Evolutionary conservation across 2,329 filamentous ascomycete genomes (phyloP), one percentile per base, ranked within the genome.

Genomic region (Colletotrichum acutatum): DNA sequence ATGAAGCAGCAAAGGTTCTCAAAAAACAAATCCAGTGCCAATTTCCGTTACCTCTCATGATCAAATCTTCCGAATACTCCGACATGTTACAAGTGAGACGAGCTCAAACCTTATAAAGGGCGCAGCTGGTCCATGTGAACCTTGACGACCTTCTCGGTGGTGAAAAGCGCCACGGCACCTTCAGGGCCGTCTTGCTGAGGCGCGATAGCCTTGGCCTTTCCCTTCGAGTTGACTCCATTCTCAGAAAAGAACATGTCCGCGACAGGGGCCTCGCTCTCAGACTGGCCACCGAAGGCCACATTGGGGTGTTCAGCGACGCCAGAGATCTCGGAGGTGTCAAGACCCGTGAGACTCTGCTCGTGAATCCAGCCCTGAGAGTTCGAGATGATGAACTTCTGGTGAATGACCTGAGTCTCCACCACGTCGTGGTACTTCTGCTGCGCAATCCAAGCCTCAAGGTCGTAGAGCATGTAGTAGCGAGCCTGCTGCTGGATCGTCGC

Each of bases 401-500:
- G 68, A 19, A 63, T 19, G 16, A 75, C 72, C 32, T 67, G 60
- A 7, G 66, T 58, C 37, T 68, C 68, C 16, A 78, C 72, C 62
- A 69, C 74, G 14, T 75, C 70, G 34, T 74, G 74, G 59, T 75
- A 77, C 19, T 62, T 64, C 63, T 75, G 69, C 5, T 74, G 49
- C 16, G 60, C 42, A 57, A 81, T 75, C 79, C 79, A 81, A 22
- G 52, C 61, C 66, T 75, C 72, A 8, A 81, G 77, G 30, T 74
- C 68, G 37, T 74, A 65, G 14, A 79, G 74, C 37, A 75, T 71
- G 72, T 83, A 84, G 68, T 80, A 82, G 42, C 78, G 70, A 3
- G 82, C 82, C 66, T 84, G 81, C 1, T 71, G 75, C 19, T 79
- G 74, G 1, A 84, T 71, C 11, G 76, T 77, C n/a, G 76, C 74